Percentiles rank a stretch among this genome's conserved stretches.
phyloP scores from a whole-genome alignment of 106 monocot genomes.

The Hemerocallis citrina region DNA sequence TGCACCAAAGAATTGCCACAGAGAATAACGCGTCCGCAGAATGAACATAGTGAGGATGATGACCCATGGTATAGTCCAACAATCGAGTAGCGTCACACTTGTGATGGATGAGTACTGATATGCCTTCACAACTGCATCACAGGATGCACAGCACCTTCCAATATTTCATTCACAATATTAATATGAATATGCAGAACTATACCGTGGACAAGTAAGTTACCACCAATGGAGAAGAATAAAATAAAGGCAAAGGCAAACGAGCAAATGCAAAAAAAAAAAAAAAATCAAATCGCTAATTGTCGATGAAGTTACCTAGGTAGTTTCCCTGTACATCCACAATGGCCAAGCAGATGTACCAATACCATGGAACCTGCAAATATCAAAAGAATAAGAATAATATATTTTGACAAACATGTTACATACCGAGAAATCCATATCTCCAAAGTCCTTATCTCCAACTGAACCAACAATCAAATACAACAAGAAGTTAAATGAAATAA shows the following conservation, averaged over 20 bases:
- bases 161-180: neutral
- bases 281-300: no score
- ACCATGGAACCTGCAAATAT: slow-evolving; percentile 57
- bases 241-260: no score
- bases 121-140: slow-evolving; percentile 17
- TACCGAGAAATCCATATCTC: no score
- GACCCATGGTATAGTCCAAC: slow-evolving; percentile 33
- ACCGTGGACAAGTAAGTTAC: neutral
- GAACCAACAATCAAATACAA: no score
- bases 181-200: no score
- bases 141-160: neutral
- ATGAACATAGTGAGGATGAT: slow-evolving; percentile 21
- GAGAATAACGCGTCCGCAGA: slow-evolving; percentile 17
- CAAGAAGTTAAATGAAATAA: no score
- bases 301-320: slow-evolving; percentile 50
- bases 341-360: slow-evolving; percentile 59
- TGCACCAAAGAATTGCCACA: slow-evolving; percentile 19
- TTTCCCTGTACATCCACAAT: slow-evolving; percentile 65
- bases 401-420: no score
- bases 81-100: slow-evolving; percentile 29
- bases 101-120: slow-evolving; percentile 36
- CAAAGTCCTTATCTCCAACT: no score
- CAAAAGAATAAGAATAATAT: no score
- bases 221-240: no score
- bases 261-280: neutral